phyloP scores from a whole-genome alignment of 331 rosid genomes.

The Rhamnella rubrinervis region DNA sequence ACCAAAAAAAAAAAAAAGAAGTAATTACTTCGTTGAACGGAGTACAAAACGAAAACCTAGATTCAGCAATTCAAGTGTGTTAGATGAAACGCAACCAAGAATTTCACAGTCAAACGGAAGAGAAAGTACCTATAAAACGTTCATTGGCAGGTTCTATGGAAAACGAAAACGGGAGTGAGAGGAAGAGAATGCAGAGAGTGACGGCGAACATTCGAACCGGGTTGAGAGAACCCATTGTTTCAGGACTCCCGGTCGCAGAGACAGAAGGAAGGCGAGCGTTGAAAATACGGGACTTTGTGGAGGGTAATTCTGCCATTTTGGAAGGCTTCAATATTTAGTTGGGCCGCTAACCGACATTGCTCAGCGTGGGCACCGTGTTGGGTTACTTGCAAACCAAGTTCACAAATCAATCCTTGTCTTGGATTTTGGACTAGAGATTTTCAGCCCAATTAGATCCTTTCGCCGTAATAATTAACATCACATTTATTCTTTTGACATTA shows the following conservation, averaged over 20 bases:
- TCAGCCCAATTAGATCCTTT: too few species aligned
- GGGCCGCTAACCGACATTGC: constrained; percentile 1
- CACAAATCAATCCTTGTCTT: too few species aligned
- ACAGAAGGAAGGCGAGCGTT: constrained; percentile 36
- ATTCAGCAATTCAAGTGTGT: not conserved
- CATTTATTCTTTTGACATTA: too few species aligned
- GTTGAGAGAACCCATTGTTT: constrained; percentile 26
- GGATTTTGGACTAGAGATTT: too few species aligned
- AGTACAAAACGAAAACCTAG: constrained; percentile 15
- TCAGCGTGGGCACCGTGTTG: not conserved
- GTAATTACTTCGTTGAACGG: not conserved
- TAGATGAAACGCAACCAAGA: constrained; percentile 1
- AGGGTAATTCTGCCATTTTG: constrained; percentile 25
- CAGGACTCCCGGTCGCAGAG: constrained; percentile 8
- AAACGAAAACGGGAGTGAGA: constrained; percentile 22
- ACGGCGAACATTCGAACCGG: constrained; percentile 17
- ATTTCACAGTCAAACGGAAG: not conserved
- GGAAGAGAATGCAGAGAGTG: constrained; percentile 27
- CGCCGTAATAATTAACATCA: too few species aligned
- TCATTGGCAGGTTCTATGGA: constrained; percentile 25
- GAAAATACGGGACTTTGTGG: constrained; percentile 25
- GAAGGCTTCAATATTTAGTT: not conserved
- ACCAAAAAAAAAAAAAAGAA: not conserved
- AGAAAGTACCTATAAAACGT: constrained; percentile 48
- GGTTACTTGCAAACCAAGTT: too few species aligned